These are phyloP conservation scores for Exophiala aquamarina DNA, from an alignment of 2,329 filamentous ascomycete genomes.

Conservation along the genomic window DNA sequence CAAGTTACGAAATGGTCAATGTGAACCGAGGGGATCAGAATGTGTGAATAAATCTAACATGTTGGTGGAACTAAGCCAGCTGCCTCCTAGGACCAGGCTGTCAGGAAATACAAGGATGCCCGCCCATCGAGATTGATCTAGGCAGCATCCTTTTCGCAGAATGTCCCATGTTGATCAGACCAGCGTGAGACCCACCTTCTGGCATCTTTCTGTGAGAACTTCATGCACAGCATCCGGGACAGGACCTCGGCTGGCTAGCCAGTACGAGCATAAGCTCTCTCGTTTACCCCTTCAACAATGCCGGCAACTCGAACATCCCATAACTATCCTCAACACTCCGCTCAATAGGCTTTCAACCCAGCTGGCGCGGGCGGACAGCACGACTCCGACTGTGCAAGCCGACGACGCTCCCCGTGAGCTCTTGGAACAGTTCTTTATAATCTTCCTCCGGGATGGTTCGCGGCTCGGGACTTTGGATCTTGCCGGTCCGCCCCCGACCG, in stretches of 20 bases:
- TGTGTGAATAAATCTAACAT: constrained; percentile 8
- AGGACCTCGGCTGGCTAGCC: too few species aligned
- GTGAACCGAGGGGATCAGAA: constrained; percentile 42
- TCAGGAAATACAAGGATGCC: too few species aligned
- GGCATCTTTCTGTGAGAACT: too few species aligned
- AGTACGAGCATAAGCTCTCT: neutral
- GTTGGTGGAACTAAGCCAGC: neutral
- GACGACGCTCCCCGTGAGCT: constrained; percentile 35
- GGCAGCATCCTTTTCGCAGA: too few species aligned
- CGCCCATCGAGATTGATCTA: too few species aligned
- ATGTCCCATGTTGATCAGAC: too few species aligned
- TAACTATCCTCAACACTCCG: constrained; percentile 41
- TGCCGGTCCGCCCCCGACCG: constrained; percentile 37
- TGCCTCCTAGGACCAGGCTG: too few species aligned
- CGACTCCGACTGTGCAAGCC: constrained; percentile 45
- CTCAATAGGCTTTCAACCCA: constrained; percentile 48
- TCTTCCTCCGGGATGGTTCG: constrained; percentile 36
- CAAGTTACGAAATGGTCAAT: constrained; percentile 65
- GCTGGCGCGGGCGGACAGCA: constrained; percentile 41
- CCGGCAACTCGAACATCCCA: constrained; percentile 39
- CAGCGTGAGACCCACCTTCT: too few species aligned
- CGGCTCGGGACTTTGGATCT: constrained; percentile 37
- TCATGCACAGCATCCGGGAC: too few species aligned
- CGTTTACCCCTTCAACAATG: constrained; percentile 1
- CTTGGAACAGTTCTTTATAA: constrained; percentile 44